phyloP scores from a whole-genome alignment of 805 yeast species.

The Wickerhamomyces bovis region DNA sequence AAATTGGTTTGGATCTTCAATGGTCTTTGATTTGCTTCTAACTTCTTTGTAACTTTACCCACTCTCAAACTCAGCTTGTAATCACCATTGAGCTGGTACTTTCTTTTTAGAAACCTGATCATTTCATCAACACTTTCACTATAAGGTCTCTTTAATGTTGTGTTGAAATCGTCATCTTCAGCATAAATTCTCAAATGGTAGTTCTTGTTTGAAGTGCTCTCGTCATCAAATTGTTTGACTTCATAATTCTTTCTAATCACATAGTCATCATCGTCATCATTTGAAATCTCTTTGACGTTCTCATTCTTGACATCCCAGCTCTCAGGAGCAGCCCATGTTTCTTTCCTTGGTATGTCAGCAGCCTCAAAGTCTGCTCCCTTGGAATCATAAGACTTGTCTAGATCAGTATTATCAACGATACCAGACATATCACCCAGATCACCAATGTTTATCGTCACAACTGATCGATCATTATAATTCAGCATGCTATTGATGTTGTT shows the following conservation, averaged over 20 bases:
- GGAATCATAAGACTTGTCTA: neutral
- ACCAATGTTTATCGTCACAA: constrained; percentile 33
- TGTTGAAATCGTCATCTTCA: constrained; percentile 77
- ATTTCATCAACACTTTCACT: constrained; percentile 75
- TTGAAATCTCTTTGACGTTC: constrained; percentile 9
- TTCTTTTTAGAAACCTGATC: constrained; percentile 63
- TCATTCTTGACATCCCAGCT: constrained; percentile 51
- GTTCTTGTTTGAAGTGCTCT: constrained; percentile 24
- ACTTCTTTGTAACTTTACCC: constrained; percentile 69
- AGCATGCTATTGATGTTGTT: constrained; percentile 4
- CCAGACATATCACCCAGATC: constrained; percentile 47
- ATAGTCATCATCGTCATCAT: constrained; percentile 32
- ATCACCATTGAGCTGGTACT: constrained; percentile 67
- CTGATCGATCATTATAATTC: constrained; percentile 24
- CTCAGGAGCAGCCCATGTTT: constrained; percentile 51
- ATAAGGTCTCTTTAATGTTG: constrained; percentile 71
- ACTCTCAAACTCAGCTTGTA: constrained; percentile 70
- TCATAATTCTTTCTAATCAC: constrained; percentile 31
- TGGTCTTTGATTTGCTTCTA: constrained; percentile 71
- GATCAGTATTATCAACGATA: constrained; percentile 27
- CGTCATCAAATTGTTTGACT: constrained; percentile 25
- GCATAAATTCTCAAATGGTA: constrained; percentile 69
- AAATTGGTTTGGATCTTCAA: constrained; percentile 70
- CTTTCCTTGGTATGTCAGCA: constrained; percentile 2
- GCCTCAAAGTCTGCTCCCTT: neutral